Evolutionary conservation across 345 rosid genomes (phyloP), one percentile per base, ranked within the genome.

Genomic region (Kernera saxatilis): DNA sequence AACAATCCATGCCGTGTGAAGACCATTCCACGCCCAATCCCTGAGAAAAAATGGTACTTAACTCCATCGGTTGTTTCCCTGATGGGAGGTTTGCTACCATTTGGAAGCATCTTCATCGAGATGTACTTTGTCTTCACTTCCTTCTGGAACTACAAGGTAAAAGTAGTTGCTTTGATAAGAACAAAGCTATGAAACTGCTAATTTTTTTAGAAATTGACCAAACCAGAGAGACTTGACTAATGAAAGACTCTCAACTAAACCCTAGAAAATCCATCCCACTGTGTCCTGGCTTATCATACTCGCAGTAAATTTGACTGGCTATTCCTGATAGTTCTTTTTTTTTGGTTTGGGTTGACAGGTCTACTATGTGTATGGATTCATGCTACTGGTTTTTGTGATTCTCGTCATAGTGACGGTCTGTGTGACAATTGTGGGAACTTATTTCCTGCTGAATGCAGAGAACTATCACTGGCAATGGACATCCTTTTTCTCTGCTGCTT

Each of bases 391-490:
- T 56, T 92, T 92, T 66, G 80, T 92, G 81, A 92, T 92, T 65
- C 98, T 92, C 49, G 76, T 87, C 25, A 87, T 92, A 19, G 98
- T 92, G 49, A 87, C 98, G 19, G 87, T 89, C 51, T 92, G 98
- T 69, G 98, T 92, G 44, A 89, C 98, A 69, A 89, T 92, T 1
- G 98, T 87, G 79, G 98, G 98, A 23, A 86, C 98, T 5, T 92
- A 92, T 74, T 92, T 89, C 88, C 74, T 92, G 73, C 88, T 92
- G 61, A 92, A 92, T 72, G 98, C 98, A 35, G 98, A 92, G 84
- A 92, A 92, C 66, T 92, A 92, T 76, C 96, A 92, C 80, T 92
- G 98, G 98, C 98, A 92, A 72, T 92, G 98, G 98, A 92, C 98
- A 0, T 92, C 98, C 22, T 92, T 89, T 73, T 85, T 87, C 81